A percentile compares a stretch with the other conserved stretches of the same genome.
These are phyloP conservation scores for Colletotrichum caudatum DNA, from an alignment of 2,329 filamentous ascomycete genomes.

Conservation along the genomic window DNA sequence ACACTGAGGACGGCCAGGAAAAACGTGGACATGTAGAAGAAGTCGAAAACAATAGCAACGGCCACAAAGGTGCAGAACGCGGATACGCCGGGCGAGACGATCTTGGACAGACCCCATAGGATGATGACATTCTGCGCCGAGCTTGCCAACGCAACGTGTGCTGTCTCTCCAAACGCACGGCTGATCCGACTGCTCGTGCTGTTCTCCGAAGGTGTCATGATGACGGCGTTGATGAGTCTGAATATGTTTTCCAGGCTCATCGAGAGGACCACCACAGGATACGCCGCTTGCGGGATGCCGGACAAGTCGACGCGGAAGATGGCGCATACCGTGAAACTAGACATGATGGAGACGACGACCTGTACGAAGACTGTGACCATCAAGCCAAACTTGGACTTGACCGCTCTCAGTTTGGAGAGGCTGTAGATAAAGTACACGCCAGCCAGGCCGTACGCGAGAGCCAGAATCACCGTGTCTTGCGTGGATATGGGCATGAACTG, in stretches of 20 bases:
- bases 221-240: slow-evolving; percentile 80
- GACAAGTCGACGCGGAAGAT: slow-evolving; percentile 81
- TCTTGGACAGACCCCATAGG: slow-evolving; percentile 72
- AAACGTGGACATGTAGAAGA: slow-evolving; percentile 83
- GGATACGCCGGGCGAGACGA: slow-evolving; percentile 77
- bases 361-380: slow-evolving; percentile 78
- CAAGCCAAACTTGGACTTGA: slow-evolving; percentile 81
- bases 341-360: slow-evolving; percentile 78
- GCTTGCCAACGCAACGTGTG: slow-evolving; percentile 75
- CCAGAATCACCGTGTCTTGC: slow-evolving; percentile 73
- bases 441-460: slow-evolving; percentile 73
- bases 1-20: slow-evolving; percentile 84
- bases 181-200: slow-evolving; percentile 77
- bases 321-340: slow-evolving; percentile 83
- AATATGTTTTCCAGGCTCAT: slow-evolving; percentile 86
- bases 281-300: slow-evolving; percentile 78
- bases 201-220: slow-evolving; percentile 76
- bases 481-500: slow-evolving; percentile 80
- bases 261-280: slow-evolving; percentile 80
- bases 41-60: slow-evolving; percentile 80
- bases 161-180: slow-evolving; percentile 79
- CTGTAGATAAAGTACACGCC: slow-evolving; percentile 74
- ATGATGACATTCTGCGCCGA: slow-evolving; percentile 77
- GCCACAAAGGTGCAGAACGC: slow-evolving; percentile 83
- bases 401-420: slow-evolving; percentile 76